A percentile compares a stretch with the other conserved stretches of the same genome.
phyloP scores from a whole-genome alignment of 2,329 filamentous ascomycete genomes.

The Metarhizium sp. region DNA sequence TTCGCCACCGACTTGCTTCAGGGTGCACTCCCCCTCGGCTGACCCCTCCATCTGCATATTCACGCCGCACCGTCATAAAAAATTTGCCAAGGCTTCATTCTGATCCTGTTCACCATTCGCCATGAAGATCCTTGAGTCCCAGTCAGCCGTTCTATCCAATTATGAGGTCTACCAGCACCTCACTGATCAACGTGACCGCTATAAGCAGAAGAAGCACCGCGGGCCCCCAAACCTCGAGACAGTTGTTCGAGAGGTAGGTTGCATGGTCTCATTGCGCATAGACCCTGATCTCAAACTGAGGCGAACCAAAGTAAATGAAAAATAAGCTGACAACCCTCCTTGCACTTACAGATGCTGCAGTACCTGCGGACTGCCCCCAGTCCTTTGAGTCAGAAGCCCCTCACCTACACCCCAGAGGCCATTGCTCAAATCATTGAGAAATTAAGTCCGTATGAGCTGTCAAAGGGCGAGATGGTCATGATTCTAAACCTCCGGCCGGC shows the following conservation, averaged over 20 bases:
- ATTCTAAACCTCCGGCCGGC: slow-evolving; percentile 56
- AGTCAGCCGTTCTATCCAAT: slow-evolving; percentile 62
- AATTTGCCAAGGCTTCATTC: background rate
- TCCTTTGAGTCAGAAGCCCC: slow-evolving; percentile 45
- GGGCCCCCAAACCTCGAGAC: slow-evolving; percentile 50
- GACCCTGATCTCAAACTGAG: background rate
- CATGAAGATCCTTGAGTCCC: slow-evolving; percentile 65
- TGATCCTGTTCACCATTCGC: slow-evolving; percentile 2
- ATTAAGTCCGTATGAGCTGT: slow-evolving; percentile 48
- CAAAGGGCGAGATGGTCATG: slow-evolving; percentile 61
- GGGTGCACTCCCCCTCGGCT: background rate
- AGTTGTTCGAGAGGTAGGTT: slow-evolving; percentile 53
- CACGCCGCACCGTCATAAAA: background rate
- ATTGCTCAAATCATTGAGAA: slow-evolving; percentile 45
- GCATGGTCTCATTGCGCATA: background rate
- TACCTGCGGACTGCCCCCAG: slow-evolving; percentile 47
- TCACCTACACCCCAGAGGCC: slow-evolving; percentile 41
- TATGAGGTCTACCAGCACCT: slow-evolving; percentile 64
- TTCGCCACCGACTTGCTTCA: background rate
- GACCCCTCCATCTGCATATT: background rate
- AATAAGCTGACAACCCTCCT: background rate
- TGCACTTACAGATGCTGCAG: slow-evolving; percentile 40
- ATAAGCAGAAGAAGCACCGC: slow-evolving; percentile 40
- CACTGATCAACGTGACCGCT: slow-evolving; percentile 41
- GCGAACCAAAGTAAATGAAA: background rate